Conservation (phyloP, 257 asterid species). For the Ligustrum vulgare region DNA sequence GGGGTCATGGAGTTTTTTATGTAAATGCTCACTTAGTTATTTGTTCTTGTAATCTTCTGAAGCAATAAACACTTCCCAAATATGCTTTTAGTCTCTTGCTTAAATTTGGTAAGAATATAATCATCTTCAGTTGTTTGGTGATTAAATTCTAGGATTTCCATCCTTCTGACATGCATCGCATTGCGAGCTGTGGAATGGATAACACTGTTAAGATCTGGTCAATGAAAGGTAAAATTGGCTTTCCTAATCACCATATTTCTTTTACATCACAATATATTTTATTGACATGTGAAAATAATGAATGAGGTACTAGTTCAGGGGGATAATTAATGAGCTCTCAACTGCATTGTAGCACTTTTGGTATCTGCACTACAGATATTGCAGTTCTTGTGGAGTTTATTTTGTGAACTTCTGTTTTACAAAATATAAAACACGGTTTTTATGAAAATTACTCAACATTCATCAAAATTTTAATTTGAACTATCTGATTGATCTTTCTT, state of each 20-base stretch:
- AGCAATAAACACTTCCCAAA: neutral
- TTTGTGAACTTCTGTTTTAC: constrained; percentile 3
- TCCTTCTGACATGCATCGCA: constrained; percentile 87
- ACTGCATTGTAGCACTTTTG: constrained; percentile 17
- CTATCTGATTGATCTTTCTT: neutral
- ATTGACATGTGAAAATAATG: constrained; percentile 5
- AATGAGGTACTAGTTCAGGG: constrained; percentile 7
- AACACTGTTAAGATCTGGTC: constrained; percentile 98
- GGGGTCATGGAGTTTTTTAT: neutral
- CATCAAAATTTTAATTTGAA: neutral
- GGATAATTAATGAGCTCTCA: constrained; percentile 9
- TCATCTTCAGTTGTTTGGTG: constrained; percentile 25
- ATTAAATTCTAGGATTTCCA: constrained; percentile 73
- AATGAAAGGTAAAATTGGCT: constrained; percentile 65
- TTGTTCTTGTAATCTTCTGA: neutral
- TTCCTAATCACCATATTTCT: neutral
- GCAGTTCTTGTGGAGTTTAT: constrained; percentile 7
- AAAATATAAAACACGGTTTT: neutral
- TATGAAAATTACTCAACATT: no score
- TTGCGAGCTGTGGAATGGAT: constrained; percentile 99
- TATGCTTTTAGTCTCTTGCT: neutral
- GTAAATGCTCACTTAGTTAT: neutral
- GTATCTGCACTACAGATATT: constrained; percentile 8
- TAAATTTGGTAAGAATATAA: neutral
- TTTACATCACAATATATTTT: constrained; percentile 10